Percentiles rank a stretch among this genome's conserved stretches.
Evolutionary conservation across 108 stramenopile species (phyloP).

Genomic region (Fistulifera pelliculosa): DNA sequence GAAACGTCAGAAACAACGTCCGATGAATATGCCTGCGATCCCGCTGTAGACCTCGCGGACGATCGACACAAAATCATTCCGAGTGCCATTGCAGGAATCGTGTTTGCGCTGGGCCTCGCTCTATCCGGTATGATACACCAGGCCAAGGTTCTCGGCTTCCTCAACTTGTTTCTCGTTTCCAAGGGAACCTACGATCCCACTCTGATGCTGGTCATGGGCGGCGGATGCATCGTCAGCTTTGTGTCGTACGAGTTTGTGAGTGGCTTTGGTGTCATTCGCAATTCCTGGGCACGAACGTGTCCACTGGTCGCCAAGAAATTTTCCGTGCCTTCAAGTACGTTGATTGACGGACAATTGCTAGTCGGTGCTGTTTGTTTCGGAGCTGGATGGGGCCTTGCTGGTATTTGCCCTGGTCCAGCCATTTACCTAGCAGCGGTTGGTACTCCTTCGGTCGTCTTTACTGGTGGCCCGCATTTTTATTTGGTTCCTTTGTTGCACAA

Average conservation of each 20-base stretch:
- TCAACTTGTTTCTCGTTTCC: conserved; percentile 29
- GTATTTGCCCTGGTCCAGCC: conserved; percentile 53
- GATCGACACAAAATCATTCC: too few species aligned
- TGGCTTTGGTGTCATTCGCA: conserved; percentile 16
- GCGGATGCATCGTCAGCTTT: conserved; percentile 50
- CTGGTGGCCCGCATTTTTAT: conserved; percentile 33
- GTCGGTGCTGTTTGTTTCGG: conserved; percentile 37
- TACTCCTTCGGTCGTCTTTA: conserved; percentile 12
- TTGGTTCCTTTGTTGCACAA: neutral
- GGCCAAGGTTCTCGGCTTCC: conserved; percentile 63
- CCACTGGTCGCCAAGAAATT: conserved; percentile 10
- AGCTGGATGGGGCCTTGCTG: conserved; percentile 45
- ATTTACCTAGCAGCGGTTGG: conserved; percentile 25
- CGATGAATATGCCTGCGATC: too few species aligned
- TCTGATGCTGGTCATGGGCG: conserved; percentile 71
- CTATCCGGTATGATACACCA: conserved; percentile 52
- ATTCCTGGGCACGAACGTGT: too few species aligned
- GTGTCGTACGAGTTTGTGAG: conserved; percentile 50
- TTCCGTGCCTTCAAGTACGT: conserved; percentile 27
- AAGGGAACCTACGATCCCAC: conserved; percentile 76
- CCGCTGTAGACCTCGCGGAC: too few species aligned
- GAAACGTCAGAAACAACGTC: too few species aligned
- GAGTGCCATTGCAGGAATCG: neutral
- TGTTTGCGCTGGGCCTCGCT: conserved; percentile 56
- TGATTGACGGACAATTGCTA: conserved; percentile 30